phyloP scores from a whole-genome alignment of 306 rosid species.

The Crotalaria pallida region DNA sequence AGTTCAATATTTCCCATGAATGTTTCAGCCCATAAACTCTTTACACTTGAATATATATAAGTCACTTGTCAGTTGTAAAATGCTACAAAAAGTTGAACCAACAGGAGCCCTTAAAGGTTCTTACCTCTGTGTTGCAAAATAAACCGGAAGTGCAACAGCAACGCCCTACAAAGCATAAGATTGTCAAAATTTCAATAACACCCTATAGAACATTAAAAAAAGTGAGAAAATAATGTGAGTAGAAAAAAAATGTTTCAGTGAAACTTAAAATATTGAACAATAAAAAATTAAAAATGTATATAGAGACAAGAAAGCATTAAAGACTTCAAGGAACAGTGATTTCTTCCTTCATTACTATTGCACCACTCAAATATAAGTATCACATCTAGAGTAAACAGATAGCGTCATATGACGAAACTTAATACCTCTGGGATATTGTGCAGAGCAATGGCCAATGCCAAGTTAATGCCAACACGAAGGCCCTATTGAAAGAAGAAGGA shows the following conservation, averaged over 20 bases:
- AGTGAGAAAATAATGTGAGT: background rate
- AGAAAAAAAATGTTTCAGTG: background rate
- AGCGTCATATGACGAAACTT: background rate
- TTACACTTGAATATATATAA: background rate
- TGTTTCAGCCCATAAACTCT: slow-evolving; percentile 1
- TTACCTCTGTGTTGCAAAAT: slow-evolving; percentile 92
- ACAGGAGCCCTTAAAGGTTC: slow-evolving; percentile 15
- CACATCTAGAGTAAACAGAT: background rate
- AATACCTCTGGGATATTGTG: slow-evolving; percentile 97
- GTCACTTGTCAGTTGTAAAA: background rate
- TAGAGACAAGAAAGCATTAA: background rate
- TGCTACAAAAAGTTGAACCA: slow-evolving; percentile 11
- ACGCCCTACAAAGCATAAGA: slow-evolving; percentile 58
- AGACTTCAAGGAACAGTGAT: background rate
- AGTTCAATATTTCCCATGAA: slow-evolving; percentile 1
- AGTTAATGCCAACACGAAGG: slow-evolving; percentile 88
- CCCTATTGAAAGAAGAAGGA: slow-evolving; percentile 50
- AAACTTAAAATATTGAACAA: background rate
- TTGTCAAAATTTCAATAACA: slow-evolving; percentile 15
- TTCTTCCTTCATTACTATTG: background rate
- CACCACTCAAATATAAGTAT: slow-evolving; percentile 7
- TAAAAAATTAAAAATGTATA: background rate
- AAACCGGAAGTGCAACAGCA: slow-evolving; percentile 96
- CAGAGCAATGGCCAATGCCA: slow-evolving; percentile 96
- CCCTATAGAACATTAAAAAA: background rate